A percentile compares a stretch with the other conserved stretches of the same genome.
Evolutionary conservation across 176 grass and related monocot genomes (phyloP).

Genomic region (Eleusine coracana): DNA sequence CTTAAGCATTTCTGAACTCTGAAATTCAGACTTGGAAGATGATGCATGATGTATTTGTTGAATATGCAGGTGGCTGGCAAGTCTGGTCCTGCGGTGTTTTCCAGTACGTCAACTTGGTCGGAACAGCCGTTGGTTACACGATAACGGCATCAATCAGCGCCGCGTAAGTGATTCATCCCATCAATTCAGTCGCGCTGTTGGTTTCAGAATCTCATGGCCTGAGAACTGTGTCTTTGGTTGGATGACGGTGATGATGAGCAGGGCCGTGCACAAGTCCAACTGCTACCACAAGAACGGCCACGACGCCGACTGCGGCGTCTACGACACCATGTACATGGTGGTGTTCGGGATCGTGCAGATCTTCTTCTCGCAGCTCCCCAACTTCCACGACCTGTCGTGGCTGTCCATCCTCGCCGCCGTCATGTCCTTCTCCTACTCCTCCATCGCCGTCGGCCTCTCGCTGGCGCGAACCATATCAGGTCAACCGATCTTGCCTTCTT

Average conservation of each 20-base stretch:
- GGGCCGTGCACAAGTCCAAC: slow-evolving; percentile 76
- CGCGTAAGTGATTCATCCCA: slow-evolving; percentile 50
- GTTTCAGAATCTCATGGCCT: background rate
- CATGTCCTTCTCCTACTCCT: slow-evolving; percentile 86
- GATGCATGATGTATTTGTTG: background rate
- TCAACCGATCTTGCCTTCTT: background rate
- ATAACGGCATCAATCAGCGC: slow-evolving; percentile 89
- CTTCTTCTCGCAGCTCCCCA: slow-evolving; percentile 77
- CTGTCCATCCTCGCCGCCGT: slow-evolving; percentile 76
- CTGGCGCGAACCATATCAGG: slow-evolving; percentile 59
- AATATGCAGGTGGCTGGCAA: slow-evolving; percentile 60
- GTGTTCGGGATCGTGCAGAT: slow-evolving; percentile 78
- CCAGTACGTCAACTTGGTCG: slow-evolving; percentile 83
- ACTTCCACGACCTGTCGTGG: slow-evolving; percentile 74
- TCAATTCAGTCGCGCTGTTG: background rate
- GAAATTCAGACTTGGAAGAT: slow-evolving; percentile 7
- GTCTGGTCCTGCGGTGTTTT: slow-evolving; percentile 72
- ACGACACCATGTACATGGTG: slow-evolving; percentile 72
- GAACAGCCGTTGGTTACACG: slow-evolving; percentile 77
- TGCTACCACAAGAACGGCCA: slow-evolving; percentile 74
- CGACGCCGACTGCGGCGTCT: slow-evolving; percentile 56
- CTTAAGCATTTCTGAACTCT: slow-evolving; percentile 25
- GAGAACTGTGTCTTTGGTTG: background rate
- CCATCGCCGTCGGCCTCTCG: slow-evolving; percentile 72
- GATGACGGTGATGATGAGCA: slow-evolving; percentile 20